phyloP scores from a whole-genome alignment of 345 rosid species.

The Euphorbia tirucalli region DNA sequence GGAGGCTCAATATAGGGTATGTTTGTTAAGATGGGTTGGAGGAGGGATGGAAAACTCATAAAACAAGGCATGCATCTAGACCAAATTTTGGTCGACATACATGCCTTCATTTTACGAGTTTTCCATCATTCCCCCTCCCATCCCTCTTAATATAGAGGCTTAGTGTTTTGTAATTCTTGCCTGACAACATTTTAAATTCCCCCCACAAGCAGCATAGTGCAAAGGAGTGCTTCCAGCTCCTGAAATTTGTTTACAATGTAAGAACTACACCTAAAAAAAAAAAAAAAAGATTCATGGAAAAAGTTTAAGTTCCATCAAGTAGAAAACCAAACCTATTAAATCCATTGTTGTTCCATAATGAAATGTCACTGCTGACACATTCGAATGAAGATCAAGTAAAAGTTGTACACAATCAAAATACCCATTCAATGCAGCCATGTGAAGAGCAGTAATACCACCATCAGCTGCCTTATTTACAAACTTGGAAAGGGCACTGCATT shows the following conservation, averaged over 20 bases:
- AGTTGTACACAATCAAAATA: conserved; percentile 95
- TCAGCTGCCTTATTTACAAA: conserved; percentile 97
- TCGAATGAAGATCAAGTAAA: conserved; percentile 85
- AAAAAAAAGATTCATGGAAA: not conserved
- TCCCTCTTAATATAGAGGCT: too few relatives aligned
- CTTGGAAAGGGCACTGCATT: conserved; percentile 76
- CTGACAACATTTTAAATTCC: conserved; percentile 94
- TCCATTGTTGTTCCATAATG: conserved; percentile 99
- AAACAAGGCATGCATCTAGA: too few relatives aligned
- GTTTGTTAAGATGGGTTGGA: too few relatives aligned
- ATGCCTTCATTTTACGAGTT: too few relatives aligned
- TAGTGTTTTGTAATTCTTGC: conserved; percentile 36
- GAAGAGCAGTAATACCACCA: conserved; percentile 98
- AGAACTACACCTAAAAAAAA: conserved; percentile 7
- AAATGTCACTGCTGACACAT: conserved; percentile 77
- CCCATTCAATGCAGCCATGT: conserved; percentile 95
- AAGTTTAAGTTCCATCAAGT: not conserved
- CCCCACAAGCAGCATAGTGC: conserved; percentile 98
- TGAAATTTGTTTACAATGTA: conserved; percentile 27
- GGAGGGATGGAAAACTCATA: too few relatives aligned
- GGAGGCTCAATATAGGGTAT: not conserved
- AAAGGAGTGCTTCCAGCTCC: conserved; percentile 99
- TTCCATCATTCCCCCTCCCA: too few relatives aligned
- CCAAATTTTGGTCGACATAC: too few relatives aligned
- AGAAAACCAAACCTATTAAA: conserved; percentile 65